Evolutionary conservation across 306 rosid species (phyloP).

Genomic region (Prunus padus): DNA sequence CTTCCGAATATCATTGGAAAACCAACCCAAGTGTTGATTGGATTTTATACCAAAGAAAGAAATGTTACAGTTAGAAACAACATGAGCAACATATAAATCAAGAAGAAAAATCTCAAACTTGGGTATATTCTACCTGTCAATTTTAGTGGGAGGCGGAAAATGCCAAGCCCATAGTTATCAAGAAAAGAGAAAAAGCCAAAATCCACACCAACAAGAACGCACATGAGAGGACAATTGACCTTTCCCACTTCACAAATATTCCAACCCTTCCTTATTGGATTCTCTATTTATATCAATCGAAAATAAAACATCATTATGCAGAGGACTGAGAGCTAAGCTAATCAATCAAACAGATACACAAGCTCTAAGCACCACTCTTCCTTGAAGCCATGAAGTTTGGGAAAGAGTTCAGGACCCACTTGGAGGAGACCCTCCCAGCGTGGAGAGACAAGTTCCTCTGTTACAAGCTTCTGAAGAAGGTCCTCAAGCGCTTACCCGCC

Average conservation of each 20-base stretch:
- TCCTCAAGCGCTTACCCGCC: conserved; percentile 50
- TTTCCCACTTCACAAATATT: conserved; percentile 9
- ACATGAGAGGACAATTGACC: not conserved
- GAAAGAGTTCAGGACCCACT: conserved; percentile 78
- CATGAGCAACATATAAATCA: not conserved
- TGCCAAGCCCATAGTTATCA: not conserved
- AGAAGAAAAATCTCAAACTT: too few species aligned
- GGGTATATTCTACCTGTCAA: not conserved
- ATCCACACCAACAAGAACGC: not conserved
- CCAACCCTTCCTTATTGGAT: not conserved
- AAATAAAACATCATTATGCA: too few species aligned
- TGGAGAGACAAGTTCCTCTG: conserved; percentile 98
- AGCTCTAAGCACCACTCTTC: too few species aligned
- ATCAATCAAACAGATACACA: too few species aligned
- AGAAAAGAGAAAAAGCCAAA: not conserved
- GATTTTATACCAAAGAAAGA: not conserved
- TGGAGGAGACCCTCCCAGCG: conserved; percentile 90
- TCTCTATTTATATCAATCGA: too few species aligned
- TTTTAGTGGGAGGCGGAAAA: not conserved
- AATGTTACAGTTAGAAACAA: not conserved
- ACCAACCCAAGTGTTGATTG: too few species aligned
- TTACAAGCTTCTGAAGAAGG: conserved; percentile 85
- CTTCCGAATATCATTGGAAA: not conserved
- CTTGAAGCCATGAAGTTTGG: conserved; percentile 74
- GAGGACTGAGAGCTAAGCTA: too few species aligned